Percentiles rank a stretch among this genome's conserved stretches.
Conservation (phyloP, 1,284 basidiomycete species). For the Singerocomus inundabilis region DNA sequence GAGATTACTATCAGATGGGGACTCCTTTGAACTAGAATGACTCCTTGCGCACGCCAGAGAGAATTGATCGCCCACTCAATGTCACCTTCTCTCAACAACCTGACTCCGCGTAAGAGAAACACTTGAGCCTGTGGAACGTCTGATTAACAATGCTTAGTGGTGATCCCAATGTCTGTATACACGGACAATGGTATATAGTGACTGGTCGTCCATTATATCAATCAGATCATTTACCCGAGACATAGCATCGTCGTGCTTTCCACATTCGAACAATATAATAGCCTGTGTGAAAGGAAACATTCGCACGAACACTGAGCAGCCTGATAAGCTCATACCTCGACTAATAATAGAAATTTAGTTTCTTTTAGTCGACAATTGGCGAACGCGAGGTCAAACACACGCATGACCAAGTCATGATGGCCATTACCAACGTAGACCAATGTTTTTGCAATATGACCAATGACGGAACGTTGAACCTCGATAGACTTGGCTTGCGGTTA, state of each 20-base stretch:
- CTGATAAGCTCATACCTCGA: constrained; percentile 4
- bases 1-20: neutral
- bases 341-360: constrained; percentile 11
- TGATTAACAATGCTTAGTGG: too few relatives aligned
- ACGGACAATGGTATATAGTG: neutral
- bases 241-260: constrained; percentile 5
- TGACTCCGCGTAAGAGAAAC: neutral
- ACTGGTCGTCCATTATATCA: neutral
- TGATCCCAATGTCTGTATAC: neutral
- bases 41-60: neutral
- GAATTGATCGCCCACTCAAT: neutral
- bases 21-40: neutral
- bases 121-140: constrained; percentile 1
- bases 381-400: constrained; percentile 11
- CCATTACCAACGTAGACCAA: neutral
- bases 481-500: constrained; percentile 8
- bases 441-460: constrained; percentile 11
- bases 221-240: constrained; percentile 1
- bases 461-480: neutral
- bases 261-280: constrained; percentile 7
- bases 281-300: constrained; percentile 1
- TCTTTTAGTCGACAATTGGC: constrained; percentile 1
- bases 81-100: neutral
- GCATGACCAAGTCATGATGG: constrained; percentile 1
- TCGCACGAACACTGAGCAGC: rapidly evolving